phyloP scores from a whole-genome alignment of 192 early-diverging fungal genomes.

The Coemansia erecta region DNA sequence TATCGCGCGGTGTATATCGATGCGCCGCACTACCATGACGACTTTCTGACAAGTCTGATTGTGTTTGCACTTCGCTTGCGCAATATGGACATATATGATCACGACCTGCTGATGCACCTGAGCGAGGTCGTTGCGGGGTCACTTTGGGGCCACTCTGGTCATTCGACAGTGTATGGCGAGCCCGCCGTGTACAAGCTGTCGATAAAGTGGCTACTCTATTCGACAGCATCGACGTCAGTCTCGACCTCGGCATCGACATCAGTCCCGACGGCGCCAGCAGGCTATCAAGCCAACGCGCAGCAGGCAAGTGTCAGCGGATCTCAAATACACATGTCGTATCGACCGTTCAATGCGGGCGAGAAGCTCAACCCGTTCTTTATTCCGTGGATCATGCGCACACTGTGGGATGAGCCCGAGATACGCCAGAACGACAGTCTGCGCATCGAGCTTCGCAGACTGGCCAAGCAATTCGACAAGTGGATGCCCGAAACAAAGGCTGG shows the following conservation, averaged over 20 bases:
- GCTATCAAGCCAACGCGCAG: constrained; percentile 13
- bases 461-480: constrained; percentile 77
- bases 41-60: constrained; percentile 86
- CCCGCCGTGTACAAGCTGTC: constrained; percentile 75
- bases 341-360: constrained; percentile 64
- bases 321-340: constrained; percentile 41
- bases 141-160: constrained; percentile 84
- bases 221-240: constrained; percentile 30
- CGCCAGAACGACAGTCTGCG: constrained; percentile 51
- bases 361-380: constrained; percentile 86
- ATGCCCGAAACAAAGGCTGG: constrained; percentile 65
- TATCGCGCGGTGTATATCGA: constrained; percentile 91
- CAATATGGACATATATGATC: constrained; percentile 85
- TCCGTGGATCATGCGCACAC: constrained; percentile 90
- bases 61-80: constrained; percentile 83
- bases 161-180: constrained; percentile 93
- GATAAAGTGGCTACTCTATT: constrained; percentile 52
- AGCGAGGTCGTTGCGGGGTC: constrained; percentile 85
- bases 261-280: constrained; percentile 32
- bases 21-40: constrained; percentile 72
- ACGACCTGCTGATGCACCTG: constrained; percentile 81
- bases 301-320: constrained; percentile 30
- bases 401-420: constrained; percentile 72
- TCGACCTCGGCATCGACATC: constrained; percentile 5
- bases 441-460: constrained; percentile 66